phyloP scores from a whole-genome alignment of 192 early-diverging fungal species.

The Polychytrium aggregatum region DNA sequence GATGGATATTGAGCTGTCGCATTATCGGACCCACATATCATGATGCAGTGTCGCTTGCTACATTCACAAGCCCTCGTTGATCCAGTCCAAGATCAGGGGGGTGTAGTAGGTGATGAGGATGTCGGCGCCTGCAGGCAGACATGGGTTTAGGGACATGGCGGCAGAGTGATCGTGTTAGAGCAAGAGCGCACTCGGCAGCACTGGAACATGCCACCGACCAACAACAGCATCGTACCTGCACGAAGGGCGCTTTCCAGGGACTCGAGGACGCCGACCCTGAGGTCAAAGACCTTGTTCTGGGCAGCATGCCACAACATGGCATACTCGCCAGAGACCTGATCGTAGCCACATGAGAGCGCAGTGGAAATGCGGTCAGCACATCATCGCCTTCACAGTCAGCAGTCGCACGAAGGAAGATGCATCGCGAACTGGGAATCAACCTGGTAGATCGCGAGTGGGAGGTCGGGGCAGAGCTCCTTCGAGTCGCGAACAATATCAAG shows the following conservation, averaged over 20 bases:
- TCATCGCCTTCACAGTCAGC: no score
- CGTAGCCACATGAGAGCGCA: no score
- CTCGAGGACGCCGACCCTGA: constrained; percentile 79
- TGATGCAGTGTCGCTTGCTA: no score
- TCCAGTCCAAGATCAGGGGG: constrained; percentile 84
- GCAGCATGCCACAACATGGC: constrained; percentile 71
- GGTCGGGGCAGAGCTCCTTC: constrained; percentile 44
- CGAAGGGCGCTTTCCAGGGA: constrained; percentile 67
- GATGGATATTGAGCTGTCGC: no score
- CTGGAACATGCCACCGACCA: neutral
- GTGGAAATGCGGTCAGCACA: no score
- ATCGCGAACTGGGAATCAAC: constrained; percentile 58
- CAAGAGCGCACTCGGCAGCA: no score
- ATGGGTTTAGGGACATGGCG: neutral
- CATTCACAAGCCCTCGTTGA: constrained; percentile 30
- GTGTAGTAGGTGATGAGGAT: constrained; percentile 96
- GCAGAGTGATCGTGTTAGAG: no score
- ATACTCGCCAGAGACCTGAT: constrained; percentile 74
- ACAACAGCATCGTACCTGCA: constrained; percentile 40
- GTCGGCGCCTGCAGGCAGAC: constrained; percentile 54
- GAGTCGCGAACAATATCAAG: constrained; percentile 86
- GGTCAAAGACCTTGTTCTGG: constrained; percentile 67
- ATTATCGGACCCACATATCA: no score
- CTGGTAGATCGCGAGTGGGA: constrained; percentile 94
- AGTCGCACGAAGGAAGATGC: no score